These are phyloP conservation scores for Arabis hirsuta DNA, from an alignment of 345 rosid species.

Conservation along the genomic window DNA sequence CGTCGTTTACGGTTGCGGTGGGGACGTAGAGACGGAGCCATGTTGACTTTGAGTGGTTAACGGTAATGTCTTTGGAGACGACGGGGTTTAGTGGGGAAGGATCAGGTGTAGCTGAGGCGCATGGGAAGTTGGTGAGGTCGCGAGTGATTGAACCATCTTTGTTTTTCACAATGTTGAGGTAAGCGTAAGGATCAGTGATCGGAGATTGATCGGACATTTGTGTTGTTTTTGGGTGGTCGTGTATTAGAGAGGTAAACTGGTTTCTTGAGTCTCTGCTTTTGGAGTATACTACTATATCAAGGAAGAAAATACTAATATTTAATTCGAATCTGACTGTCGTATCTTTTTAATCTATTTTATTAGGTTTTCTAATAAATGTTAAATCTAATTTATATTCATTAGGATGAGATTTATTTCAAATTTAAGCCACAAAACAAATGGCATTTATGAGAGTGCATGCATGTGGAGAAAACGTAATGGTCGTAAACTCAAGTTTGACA, in stretches of 20 bases:
- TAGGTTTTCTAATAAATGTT: too few relatives aligned
- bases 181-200: slow-evolving; percentile 44
- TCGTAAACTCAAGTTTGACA: too few relatives aligned
- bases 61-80: slow-evolving; percentile 39
- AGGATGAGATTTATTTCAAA: too few relatives aligned
- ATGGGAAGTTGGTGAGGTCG: slow-evolving; percentile 3
- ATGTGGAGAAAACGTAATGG: too few relatives aligned
- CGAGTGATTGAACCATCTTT: slow-evolving; percentile 50
- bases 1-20: neutral
- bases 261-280: neutral
- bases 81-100: slow-evolving; percentile 27
- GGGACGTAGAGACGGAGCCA: slow-evolving; percentile 41
- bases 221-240: neutral
- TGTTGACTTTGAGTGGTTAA: slow-evolving; percentile 33
- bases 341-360: too few relatives aligned
- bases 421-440: too few relatives aligned
- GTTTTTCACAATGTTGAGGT: slow-evolving; percentile 39
- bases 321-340: too few relatives aligned
- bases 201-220: slow-evolving; percentile 28
- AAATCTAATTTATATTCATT: too few relatives aligned
- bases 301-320: too few relatives aligned
- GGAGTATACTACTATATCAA: too few relatives aligned
- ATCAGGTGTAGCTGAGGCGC: slow-evolving; percentile 36
- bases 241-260: neutral
- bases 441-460: too few relatives aligned